These are phyloP conservation scores for Myxozyma monticola DNA, from an alignment of 805 yeast species.

Conservation along the genomic window DNA sequence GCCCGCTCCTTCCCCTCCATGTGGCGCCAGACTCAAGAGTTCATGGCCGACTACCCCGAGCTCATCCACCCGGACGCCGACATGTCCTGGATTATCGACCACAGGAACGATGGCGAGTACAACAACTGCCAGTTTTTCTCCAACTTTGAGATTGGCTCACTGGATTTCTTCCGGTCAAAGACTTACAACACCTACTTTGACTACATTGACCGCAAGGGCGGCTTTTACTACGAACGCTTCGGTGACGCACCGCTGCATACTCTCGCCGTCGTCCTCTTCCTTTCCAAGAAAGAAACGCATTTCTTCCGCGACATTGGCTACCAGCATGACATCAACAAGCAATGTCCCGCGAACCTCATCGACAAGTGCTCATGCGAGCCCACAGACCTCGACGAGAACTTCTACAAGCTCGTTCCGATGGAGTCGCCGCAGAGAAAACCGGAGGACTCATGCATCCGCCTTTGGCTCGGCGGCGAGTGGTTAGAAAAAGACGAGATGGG, in stretches of 20 bases:
- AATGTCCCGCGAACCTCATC: conserved; percentile 23
- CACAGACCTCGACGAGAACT: conserved; percentile 28
- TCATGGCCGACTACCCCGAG: conserved; percentile 49
- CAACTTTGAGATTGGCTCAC: conserved; percentile 64
- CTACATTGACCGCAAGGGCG: conserved; percentile 58
- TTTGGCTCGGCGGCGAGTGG: conserved; percentile 34
- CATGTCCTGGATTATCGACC: conserved; percentile 42
- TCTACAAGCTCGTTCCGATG: conserved; percentile 31
- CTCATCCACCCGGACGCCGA: conserved; percentile 55
- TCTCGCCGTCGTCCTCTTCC: conserved; percentile 58
- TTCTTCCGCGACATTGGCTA: conserved; percentile 63
- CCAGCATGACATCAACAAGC: conserved; percentile 44
- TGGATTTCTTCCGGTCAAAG: conserved; percentile 58
- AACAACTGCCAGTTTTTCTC: conserved; percentile 83
- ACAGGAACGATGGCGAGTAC: conserved; percentile 62
- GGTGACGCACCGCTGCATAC: conserved; percentile 78
- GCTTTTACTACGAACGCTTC: conserved; percentile 75
- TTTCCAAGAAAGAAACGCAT: conserved; percentile 54
- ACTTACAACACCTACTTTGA: conserved; percentile 58
- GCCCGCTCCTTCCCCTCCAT: conserved; percentile 49
- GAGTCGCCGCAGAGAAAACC: conserved; percentile 31
- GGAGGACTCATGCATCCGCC: conserved; percentile 31
- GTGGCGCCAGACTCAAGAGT: conserved; percentile 57
- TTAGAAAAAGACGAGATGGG: conserved; percentile 26
- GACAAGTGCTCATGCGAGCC: conserved; percentile 32